Evolutionary conservation across 2,329 filamentous ascomycete species (phyloP), one percentile per base, ranked within the genome.

Genomic region (Ceratocystiopsis sp.): DNA sequence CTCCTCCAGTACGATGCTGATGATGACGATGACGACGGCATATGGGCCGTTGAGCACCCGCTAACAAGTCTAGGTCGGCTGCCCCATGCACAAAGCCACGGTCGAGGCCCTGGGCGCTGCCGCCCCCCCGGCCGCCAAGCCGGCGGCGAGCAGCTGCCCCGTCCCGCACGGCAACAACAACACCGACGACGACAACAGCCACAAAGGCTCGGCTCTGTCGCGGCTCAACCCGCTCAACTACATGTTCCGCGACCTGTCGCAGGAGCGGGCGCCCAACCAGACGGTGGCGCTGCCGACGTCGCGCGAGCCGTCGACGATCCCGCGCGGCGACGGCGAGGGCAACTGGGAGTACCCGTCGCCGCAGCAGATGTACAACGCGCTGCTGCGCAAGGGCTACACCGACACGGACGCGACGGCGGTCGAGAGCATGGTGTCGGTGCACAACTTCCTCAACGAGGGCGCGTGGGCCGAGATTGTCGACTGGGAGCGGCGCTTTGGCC

Each of bases 361-460:
- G 0, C 91, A 98, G 65, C 91, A 98, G 62, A 98, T 98, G 91
- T 98, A 96, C 69, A 96, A 98, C 56, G 91, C 91, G 9, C 80
- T 98, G 63, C 66, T 96, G 48, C 80, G 91, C 50, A 98, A 98
- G 63, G 91, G 91, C 46, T 91, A 95, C 62, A 86, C 82, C 1
- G 87, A 96, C 58, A 96, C 91, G 0, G 87, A 93, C 44, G 75
- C 85, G 43, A 91, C 89, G 17, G 86, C 87, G 4, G 87, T 98
- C 14, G 87, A 95, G 62, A 79, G 80, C 55, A 98, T 98, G 91
- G 91, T 98, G 7, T 82, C 85, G 0, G 85, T 96, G 12, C 91
- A 98, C 68, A 98, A 98, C 62, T 96, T 95, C 55, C 62, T 98
- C 46, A 98, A 98, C 59, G 91, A 98, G 60, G 91, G 91, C 50